Evolutionary conservation across 148 eudicot genomes (phyloP).

Genomic region (Linanthus parryae): DNA sequence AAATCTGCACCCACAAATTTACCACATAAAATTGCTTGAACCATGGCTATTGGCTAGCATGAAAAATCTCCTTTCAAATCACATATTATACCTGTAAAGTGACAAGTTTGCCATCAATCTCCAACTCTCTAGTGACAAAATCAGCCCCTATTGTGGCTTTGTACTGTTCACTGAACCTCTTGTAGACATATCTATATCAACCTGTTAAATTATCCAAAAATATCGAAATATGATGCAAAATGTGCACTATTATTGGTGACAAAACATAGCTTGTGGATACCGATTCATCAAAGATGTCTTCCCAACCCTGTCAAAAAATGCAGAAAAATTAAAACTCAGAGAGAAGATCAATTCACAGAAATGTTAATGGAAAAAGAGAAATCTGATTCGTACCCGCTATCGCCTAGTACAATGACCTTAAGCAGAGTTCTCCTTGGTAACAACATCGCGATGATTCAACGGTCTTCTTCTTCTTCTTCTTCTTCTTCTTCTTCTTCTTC

Average conservation of each 20-base stretch:
- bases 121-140: slow-evolving; percentile 56
- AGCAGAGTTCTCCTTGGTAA: slow-evolving; percentile 13
- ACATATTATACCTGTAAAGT: slow-evolving; percentile 46
- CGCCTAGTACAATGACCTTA: slow-evolving; percentile 75
- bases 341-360: not conserved
- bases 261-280: slow-evolving; percentile 14
- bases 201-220: not conserved
- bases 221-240: not conserved
- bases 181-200: slow-evolving; percentile 45
- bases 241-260: not conserved
- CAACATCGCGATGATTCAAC: slow-evolving; percentile 1
- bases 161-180: slow-evolving; percentile 57
- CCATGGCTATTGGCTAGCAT: not conserved
- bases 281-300: slow-evolving; percentile 51
- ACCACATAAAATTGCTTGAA: not conserved
- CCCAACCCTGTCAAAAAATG: slow-evolving; percentile 31
- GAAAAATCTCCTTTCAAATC: not conserved
- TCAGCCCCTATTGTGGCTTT: slow-evolving; percentile 89
- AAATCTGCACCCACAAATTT: slow-evolving; percentile 15
- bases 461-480: too few species aligned
- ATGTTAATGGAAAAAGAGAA: not conserved
- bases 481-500: too few species aligned
- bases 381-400: slow-evolving; percentile 47
- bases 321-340: not conserved
- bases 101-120: slow-evolving; percentile 40